Conservation (phyloP, 2,329 filamentous ascomycete genomes). For the Waltergamsia citrina region DNA sequence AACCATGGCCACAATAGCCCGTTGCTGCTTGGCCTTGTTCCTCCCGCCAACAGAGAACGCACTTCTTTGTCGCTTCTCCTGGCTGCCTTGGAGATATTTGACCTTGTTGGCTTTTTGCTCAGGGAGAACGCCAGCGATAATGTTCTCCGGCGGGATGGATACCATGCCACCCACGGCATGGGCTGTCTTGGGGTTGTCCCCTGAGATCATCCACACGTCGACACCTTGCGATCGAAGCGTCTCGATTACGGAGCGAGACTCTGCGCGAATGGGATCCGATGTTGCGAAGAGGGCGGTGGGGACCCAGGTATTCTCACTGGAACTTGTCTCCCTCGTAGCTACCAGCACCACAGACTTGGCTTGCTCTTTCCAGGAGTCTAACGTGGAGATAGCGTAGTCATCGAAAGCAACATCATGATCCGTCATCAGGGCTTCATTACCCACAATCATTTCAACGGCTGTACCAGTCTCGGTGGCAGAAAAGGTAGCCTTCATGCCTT, state of each 20-base stretch:
- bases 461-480: conserved; percentile 4
- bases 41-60: too few species aligned
- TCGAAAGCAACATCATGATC: conserved; percentile 34
- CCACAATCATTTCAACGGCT: conserved; percentile 49
- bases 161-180: conserved; percentile 66
- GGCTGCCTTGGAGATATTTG: conserved; percentile 41
- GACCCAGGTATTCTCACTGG: conserved; percentile 33
- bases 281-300: conserved; percentile 64
- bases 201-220: conserved; percentile 85
- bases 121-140: conserved; percentile 82
- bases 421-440: conserved; percentile 62
- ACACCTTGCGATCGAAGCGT: conserved; percentile 57
- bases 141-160: conserved; percentile 63
- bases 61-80: too few species aligned
- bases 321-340: conserved; percentile 33
- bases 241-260: conserved; percentile 55
- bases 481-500: conserved; percentile 51
- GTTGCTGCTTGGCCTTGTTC: conserved; percentile 13
- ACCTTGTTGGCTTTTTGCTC: conserved; percentile 72
- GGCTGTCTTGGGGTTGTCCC: conserved; percentile 82
- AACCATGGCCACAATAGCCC: conserved; percentile 66
- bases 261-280: conserved; percentile 70
- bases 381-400: conserved; percentile 17
- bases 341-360: conserved; percentile 57
- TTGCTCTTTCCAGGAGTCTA: conserved; percentile 49